Conservation (phyloP, 331 rosid genomes). For the Quercus phellos region DNA sequence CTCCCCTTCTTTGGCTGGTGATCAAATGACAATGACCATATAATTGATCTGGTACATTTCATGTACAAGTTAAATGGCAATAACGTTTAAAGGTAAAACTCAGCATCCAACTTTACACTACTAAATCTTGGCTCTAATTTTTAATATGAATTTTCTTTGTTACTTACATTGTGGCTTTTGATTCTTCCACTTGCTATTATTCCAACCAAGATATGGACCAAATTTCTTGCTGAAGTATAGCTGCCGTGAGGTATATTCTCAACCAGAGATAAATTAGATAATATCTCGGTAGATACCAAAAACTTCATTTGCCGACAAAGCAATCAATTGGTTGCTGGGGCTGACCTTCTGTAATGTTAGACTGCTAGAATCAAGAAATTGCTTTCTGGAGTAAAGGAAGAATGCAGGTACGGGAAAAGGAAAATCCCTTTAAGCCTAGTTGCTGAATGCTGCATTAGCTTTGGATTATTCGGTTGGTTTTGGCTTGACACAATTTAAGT, state of each 20-base stretch:
- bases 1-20: too few species aligned
- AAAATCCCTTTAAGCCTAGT: not conserved
- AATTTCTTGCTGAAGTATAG: not conserved
- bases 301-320: conserved; percentile 1
- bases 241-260: conserved; percentile 24
- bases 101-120: conserved; percentile 8
- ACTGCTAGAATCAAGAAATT: not conserved
- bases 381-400: not conserved
- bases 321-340: conserved; percentile 7
- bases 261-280: conserved; percentile 3
- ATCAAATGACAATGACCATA: too few species aligned
- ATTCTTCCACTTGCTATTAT: conserved; percentile 37
- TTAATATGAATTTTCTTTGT: not conserved
- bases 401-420: not conserved
- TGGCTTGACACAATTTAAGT: not conserved
- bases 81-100: conserved; percentile 8
- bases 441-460: not conserved
- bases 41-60: too few species aligned
- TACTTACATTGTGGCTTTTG: conserved; percentile 10
- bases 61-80: not conserved
- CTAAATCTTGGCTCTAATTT: conserved; percentile 8
- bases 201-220: conserved; percentile 30
- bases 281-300: conserved; percentile 18
- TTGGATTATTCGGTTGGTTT: not conserved
- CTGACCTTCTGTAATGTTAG: not conserved